phyloP scores from a whole-genome alignment of 2,329 filamentous ascomycete genomes.

The Cordyceps farinosa region DNA sequence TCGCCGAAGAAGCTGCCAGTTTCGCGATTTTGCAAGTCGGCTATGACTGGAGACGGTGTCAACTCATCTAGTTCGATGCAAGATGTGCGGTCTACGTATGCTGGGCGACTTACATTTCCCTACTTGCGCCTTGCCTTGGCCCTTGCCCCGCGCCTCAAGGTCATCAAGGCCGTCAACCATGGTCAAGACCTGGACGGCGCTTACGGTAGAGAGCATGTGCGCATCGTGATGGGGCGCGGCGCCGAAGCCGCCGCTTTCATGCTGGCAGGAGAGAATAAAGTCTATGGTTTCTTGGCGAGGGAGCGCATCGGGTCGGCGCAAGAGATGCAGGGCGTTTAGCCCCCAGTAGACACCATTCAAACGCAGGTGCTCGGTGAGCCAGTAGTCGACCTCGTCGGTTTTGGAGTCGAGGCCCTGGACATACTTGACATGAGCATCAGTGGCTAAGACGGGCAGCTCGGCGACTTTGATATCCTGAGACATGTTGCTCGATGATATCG shows the following conservation, averaged over 20 bases:
- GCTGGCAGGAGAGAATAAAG: conserved; percentile 94
- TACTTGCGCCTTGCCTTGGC: conserved; percentile 61
- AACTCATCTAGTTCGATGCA: conserved; percentile 19
- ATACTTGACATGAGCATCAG: conserved; percentile 75
- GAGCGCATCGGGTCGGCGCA: conserved; percentile 76
- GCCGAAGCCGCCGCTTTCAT: conserved; percentile 85
- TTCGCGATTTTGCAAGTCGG: conserved; percentile 71
- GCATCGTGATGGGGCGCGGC: conserved; percentile 92
- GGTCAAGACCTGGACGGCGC: conserved; percentile 88
- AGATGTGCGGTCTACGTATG: no score
- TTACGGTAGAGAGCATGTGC: conserved; percentile 94
- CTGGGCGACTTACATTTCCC: conserved; percentile 65
- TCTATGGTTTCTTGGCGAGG: conserved; percentile 77
- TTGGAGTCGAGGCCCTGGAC: conserved; percentile 88
- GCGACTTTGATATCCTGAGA: conserved; percentile 26
- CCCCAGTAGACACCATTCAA: conserved; percentile 98
- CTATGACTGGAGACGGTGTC: conserved; percentile 58
- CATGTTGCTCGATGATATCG: conserved; percentile 26
- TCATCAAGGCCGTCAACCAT: conserved; percentile 81
- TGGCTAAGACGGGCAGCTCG: conserved; percentile 45
- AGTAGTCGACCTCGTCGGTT: conserved; percentile 95
- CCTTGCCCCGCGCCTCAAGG: conserved; percentile 67
- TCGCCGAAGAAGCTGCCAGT: conserved; percentile 91
- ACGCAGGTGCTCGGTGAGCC: conserved; percentile 93
- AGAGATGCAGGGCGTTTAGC: conserved; percentile 79